A percentile compares a stretch with the other conserved stretches of the same genome.
phyloP scores from a whole-genome alignment of 176 grass and related monocot genomes.

The Neostapfia colusana region DNA sequence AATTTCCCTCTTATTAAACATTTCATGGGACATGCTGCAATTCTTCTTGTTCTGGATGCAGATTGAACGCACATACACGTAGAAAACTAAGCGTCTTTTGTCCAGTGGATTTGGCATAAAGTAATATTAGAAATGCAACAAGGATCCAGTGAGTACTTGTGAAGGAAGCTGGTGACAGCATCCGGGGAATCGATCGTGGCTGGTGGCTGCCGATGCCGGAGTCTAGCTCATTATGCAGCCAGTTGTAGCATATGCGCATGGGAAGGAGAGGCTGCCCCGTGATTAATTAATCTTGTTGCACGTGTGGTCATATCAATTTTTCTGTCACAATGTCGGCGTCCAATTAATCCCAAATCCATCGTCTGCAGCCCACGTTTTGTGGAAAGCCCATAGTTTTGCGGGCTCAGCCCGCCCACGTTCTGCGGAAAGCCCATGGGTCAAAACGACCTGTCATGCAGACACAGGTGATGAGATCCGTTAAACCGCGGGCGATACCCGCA shows the following conservation, averaged over 20 bases:
- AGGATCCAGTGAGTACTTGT: too few species aligned
- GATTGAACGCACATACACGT: too few species aligned
- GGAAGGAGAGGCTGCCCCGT: background rate
- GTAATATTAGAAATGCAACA: too few species aligned
- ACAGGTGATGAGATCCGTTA: conserved; percentile 35
- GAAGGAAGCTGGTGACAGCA: background rate
- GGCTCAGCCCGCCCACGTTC: too few species aligned
- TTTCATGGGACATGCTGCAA: background rate
- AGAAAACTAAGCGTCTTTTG: background rate
- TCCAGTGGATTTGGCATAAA: too few species aligned
- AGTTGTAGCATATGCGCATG: background rate
- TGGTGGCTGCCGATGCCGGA: background rate
- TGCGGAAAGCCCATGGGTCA: too few species aligned
- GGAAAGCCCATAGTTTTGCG: too few species aligned
- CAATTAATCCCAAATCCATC: background rate
- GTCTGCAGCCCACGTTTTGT: too few species aligned
- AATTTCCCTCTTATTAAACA: background rate
- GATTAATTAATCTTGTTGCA: background rate
- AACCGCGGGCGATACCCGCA: background rate
- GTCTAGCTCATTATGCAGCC: background rate
- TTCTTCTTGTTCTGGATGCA: background rate
- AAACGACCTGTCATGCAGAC: background rate
- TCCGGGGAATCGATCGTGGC: background rate
- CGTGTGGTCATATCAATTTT: background rate
- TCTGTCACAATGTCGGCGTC: background rate